Base-by-base conservation (phyloP, 805 yeast species). In the Myxozyma geophila region DNA sequence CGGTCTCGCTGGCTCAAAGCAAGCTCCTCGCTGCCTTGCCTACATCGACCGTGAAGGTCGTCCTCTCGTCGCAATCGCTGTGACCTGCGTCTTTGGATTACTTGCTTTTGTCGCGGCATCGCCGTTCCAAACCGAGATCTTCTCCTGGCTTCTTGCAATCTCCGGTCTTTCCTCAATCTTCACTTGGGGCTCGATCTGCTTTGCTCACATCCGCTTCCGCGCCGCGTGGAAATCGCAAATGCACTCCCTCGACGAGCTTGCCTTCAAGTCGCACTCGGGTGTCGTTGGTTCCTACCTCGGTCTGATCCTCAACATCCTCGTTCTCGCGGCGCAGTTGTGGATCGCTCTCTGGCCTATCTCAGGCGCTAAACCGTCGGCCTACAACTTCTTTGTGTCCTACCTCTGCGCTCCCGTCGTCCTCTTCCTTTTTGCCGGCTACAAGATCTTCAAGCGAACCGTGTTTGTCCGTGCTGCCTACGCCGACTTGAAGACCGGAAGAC, bases 251-350 rank as follows among this genome's bases (percentile, higher is more conserved):
- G 85, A 83, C 63, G 95, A 90, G 75, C 78, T 90, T 57, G 81
- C 87, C 0, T 90, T 84, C 76, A 80, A 78, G 54, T 82, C 96
- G 5, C 87, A 85, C 63, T 78, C 82, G 43, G 96, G 96, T 70
- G 75, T 86, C 36, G 77, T 74, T 69, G 96, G 96, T 54, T 87
- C 96, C 0, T 74, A 73, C 64, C 83, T 82, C 73, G 96, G 95
- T 59, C 71, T 83, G 17, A 62, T 76, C 33, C 76, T 91, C 72
- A 86, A 86, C 74, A 41, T 82, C 39, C 74, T 87, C 60, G 86
- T 90, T 66, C 79, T 91, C 64, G 78, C 83, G 61, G 90, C 92
- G 36, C 92, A 89, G 77, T 89, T 90, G 80, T 90, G 93, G 90
- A 81, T 87, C 63, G 92, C 95, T 7, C 77, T 88, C 47, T 89